Percentiles rank a stretch among this genome's conserved stretches.
These are phyloP conservation scores for Aspergillus clavatus DNA, from an alignment of 2,329 filamentous ascomycete genomes.

Conservation along the genomic window DNA sequence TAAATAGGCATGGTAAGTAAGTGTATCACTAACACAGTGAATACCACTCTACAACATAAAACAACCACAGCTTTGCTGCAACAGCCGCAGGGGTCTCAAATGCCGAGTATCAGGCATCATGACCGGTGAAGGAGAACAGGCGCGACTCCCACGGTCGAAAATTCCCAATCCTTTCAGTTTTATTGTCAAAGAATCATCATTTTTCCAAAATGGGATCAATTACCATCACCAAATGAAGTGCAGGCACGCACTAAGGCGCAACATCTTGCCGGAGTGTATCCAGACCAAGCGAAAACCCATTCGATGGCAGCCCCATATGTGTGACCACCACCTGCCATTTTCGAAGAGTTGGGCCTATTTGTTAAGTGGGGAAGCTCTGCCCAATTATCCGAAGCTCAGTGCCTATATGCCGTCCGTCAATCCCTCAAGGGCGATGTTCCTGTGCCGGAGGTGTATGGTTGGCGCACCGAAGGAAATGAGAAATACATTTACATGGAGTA, in stretches of 20 bases:
- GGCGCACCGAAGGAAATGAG: slow-evolving; percentile 22
- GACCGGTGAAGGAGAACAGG: slow-evolving; percentile 1
- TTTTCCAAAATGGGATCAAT: slow-evolving; percentile 14
- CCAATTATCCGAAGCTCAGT: slow-evolving; percentile 27
- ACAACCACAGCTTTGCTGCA: neutral
- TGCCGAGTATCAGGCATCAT: neutral
- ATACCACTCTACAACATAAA: neutral
- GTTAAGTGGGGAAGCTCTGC: slow-evolving; percentile 30
- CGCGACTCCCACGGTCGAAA: slow-evolving; percentile 8
- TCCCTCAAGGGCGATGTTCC: slow-evolving; percentile 23
- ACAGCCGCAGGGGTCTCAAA: neutral
- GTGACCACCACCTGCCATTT: slow-evolving; percentile 22
- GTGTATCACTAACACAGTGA: too few species aligned
- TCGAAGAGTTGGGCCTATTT: slow-evolving; percentile 27
- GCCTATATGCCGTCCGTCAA: slow-evolving; percentile 24
- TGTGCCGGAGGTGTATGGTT: slow-evolving; percentile 37
- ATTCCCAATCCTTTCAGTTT: slow-evolving; percentile 15
- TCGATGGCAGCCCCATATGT: slow-evolving; percentile 6
- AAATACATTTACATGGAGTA: slow-evolving; percentile 34
- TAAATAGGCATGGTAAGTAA: too few species aligned
- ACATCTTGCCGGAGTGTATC: slow-evolving; percentile 10
- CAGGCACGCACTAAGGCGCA: slow-evolving; percentile 11
- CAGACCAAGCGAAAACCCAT: slow-evolving; percentile 9
- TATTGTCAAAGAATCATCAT: slow-evolving; percentile 15
- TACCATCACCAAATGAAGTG: slow-evolving; percentile 20